Evolutionary conservation across 441 rosid species (phyloP).

Genomic region (Adansonia rubrostipa): DNA sequence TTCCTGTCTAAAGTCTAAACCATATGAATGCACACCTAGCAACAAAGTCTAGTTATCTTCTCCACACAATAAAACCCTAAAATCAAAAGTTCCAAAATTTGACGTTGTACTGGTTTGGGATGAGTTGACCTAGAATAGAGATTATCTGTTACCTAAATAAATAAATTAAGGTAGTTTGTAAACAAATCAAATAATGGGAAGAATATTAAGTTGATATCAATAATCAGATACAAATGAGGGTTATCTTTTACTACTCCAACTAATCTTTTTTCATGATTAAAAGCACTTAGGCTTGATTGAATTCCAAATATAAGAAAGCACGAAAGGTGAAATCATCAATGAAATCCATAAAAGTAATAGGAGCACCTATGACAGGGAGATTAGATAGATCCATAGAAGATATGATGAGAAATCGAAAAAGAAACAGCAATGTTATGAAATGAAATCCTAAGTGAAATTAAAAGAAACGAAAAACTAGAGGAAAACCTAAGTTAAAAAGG

Average conservation of each 20-base stretch:
- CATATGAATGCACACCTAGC: background rate
- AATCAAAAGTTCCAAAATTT: background rate
- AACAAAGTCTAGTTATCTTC: background rate
- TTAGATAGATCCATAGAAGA: background rate
- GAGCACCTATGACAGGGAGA: background rate
- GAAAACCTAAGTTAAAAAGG: background rate
- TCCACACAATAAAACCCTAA: constrained; percentile 7
- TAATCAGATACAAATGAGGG: background rate
- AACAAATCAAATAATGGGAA: background rate
- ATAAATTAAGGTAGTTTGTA: background rate
- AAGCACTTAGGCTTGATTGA: background rate
- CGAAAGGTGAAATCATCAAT: background rate
- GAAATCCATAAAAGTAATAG: background rate
- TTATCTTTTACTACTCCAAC: background rate
- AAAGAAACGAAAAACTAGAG: background rate
- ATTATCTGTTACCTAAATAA: background rate
- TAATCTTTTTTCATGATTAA: background rate
- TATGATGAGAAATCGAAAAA: background rate
- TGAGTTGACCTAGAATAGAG: background rate
- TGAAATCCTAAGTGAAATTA: background rate
- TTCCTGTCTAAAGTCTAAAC: background rate
- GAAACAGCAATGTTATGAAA: background rate
- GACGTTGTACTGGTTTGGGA: background rate
- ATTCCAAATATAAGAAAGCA: constrained; percentile 1
- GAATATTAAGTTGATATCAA: background rate